These are phyloP conservation scores for Oxytropis ochrocephala DNA, from an alignment of 306 rosid species.

Conservation along the genomic window DNA sequence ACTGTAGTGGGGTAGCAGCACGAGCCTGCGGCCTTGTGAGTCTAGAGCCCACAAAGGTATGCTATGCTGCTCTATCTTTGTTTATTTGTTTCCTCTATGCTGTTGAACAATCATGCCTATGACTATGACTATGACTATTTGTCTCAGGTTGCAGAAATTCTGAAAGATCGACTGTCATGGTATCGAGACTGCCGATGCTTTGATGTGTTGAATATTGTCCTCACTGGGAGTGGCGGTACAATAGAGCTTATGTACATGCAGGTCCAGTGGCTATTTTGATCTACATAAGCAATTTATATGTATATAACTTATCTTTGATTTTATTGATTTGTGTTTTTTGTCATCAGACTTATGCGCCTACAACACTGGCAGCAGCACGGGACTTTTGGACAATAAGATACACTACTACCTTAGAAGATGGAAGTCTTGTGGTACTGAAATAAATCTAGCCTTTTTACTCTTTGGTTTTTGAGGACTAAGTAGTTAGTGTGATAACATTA, in stretches of 20 bases:
- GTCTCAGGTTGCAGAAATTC: conserved; percentile 80
- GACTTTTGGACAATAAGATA: conserved; percentile 95
- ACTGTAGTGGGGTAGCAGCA: conserved; percentile 92
- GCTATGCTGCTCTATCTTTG: neutral
- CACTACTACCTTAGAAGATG: conserved; percentile 84
- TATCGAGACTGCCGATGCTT: conserved; percentile 88
- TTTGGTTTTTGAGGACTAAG: no score
- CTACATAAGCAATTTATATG: neutral
- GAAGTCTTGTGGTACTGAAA: conserved; percentile 85
- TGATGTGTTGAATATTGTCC: conserved; percentile 70
- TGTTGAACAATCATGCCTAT: neutral
- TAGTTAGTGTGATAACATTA: no score
- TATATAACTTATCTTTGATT: neutral
- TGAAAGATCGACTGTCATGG: conserved; percentile 91
- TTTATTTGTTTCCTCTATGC: neutral
- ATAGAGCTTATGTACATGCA: conserved; percentile 93
- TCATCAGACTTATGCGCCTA: conserved; percentile 83
- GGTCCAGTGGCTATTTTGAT: conserved; percentile 26
- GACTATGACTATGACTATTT: neutral
- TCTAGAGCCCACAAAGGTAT: conserved; percentile 93
- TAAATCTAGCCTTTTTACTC: neutral
- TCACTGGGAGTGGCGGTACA: conserved; percentile 83
- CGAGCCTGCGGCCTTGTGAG: conserved; percentile 99
- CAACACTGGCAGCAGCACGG: conserved; percentile 94
- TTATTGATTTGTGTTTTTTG: neutral